Evolutionary conservation across 2,329 filamentous ascomycete species (phyloP).

Genomic region (Alternaria sp.): DNA sequence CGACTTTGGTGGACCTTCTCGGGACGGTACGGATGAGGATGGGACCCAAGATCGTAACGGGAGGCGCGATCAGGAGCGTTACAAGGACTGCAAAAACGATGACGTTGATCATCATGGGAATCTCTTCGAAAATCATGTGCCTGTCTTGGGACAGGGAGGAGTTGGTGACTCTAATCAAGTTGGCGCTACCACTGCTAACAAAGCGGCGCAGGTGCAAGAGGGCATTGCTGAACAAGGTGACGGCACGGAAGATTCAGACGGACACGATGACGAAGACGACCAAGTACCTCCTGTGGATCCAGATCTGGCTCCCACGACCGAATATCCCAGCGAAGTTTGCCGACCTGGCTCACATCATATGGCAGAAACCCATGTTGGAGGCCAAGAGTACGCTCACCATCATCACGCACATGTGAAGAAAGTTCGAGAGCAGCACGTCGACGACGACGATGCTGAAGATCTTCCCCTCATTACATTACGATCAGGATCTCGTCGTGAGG

Average conservation of each 20-base stretch:
- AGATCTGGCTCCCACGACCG: background rate
- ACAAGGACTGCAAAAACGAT: background rate
- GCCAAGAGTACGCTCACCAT: background rate
- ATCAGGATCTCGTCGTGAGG: constrained; percentile 8
- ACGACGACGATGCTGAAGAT: background rate
- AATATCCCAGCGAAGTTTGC: background rate
- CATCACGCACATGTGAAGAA: background rate
- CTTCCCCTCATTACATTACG: background rate
- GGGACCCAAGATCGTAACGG: background rate
- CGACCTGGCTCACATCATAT: background rate
- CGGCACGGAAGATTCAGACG: background rate
- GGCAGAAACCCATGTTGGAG: background rate
- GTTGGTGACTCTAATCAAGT: background rate
- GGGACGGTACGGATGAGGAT: background rate
- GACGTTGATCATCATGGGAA: background rate
- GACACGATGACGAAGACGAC: background rate
- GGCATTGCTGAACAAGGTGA: background rate
- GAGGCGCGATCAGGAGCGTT: background rate
- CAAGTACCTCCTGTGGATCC: background rate
- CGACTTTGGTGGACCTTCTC: constrained; percentile 4
- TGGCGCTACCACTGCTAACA: background rate
- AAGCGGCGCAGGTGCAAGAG: background rate
- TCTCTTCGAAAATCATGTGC: background rate
- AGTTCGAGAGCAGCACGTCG: background rate
- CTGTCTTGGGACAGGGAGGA: background rate